Base-by-base conservation (phyloP, 1,139 yeast species). In the Geotrichum citri-aurantii region DNA sequence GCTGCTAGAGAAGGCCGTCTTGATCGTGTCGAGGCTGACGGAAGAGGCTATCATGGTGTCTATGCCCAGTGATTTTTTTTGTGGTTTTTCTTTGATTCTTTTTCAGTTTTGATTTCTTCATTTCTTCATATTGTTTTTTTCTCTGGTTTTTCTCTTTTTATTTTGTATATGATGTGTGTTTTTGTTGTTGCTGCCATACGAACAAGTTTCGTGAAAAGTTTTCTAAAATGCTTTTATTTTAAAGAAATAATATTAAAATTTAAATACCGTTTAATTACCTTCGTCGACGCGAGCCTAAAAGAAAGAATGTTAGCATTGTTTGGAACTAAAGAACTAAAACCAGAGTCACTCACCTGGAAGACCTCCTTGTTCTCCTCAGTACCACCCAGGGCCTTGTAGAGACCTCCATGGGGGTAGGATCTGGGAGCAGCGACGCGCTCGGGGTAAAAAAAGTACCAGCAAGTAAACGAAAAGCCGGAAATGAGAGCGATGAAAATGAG, bases 401-500 rank as follows among this genome's bases (percentile, higher is more conserved):
- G 79, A 6, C 96, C 96, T 61, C 82, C 87, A 65, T 79, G 79
- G 51, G 95, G 95, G 71, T 79, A 88, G 47, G 85, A 80, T 74
- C 95, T 81, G 59, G 90, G 90, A 77, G 82, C 82, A 56, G 89
- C 91, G 53, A 87, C 87, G 71, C 85, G 82, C 65, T 84, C 92
- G 44, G 93, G 93, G 73, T 83, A 83, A 67, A 83, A 78, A 67
- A 82, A 82, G 67, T 74, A 77, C 72, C 81, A 80, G 66, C 86
- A 77, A 44, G 77, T 64, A 40, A 79, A 79, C 49, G 83, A 83
- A 69, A 86, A 80, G 1, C 80, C 80, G 55, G 80, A 78, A 58
- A 88, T 70, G 52, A 77, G 75, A 11, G 80, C 80, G 67, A 86
- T 81, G 73, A 86, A 86, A 44, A 79, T 73, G 46, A 71, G 64